phyloP scores from a whole-genome alignment of 805 yeast species.

The Brettanomyces nanus region DNA sequence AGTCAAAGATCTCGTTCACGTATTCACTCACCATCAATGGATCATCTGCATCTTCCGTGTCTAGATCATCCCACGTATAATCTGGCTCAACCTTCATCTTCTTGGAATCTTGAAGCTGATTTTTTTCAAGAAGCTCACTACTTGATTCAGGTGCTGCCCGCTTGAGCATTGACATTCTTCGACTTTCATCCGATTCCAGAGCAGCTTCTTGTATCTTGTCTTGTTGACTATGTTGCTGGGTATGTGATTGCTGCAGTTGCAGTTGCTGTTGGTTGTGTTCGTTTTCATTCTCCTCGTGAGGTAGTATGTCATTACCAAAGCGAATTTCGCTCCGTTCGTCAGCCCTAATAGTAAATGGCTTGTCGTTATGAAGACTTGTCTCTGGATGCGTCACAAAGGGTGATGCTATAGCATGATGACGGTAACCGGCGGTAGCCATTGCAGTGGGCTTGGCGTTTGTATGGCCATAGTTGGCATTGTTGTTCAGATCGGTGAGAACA shows the following conservation, averaged over 20 bases:
- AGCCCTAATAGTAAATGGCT: background rate
- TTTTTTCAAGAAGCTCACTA: slow-evolving; percentile 25
- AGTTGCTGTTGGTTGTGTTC: background rate
- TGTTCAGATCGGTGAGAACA: slow-evolving; percentile 22
- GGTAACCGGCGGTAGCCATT: background rate
- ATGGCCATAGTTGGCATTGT: slow-evolving; percentile 5
- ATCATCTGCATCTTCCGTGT: slow-evolving; percentile 61
- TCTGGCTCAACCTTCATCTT: slow-evolving; percentile 1
- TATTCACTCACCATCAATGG: slow-evolving; percentile 91
- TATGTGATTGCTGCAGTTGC: background rate
- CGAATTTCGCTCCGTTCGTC: too few relatives aligned
- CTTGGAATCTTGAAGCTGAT: background rate
- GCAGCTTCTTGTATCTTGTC: too few relatives aligned
- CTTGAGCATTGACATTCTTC: slow-evolving; percentile 32
- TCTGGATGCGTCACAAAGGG: slow-evolving; percentile 1
- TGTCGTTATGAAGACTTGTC: background rate
- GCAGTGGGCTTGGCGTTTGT: background rate
- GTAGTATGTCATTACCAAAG: too few relatives aligned
- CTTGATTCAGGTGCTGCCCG: slow-evolving; percentile 50
- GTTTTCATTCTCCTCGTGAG: background rate
- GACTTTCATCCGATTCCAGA: slow-evolving; percentile 24
- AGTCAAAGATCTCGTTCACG: slow-evolving; percentile 77
- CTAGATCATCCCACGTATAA: slow-evolving; percentile 61
- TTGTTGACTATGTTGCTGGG: too few relatives aligned
- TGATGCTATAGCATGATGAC: slow-evolving; percentile 7